phyloP scores from a whole-genome alignment of 305 asterid species.

The Fraxinus platypoda region DNA sequence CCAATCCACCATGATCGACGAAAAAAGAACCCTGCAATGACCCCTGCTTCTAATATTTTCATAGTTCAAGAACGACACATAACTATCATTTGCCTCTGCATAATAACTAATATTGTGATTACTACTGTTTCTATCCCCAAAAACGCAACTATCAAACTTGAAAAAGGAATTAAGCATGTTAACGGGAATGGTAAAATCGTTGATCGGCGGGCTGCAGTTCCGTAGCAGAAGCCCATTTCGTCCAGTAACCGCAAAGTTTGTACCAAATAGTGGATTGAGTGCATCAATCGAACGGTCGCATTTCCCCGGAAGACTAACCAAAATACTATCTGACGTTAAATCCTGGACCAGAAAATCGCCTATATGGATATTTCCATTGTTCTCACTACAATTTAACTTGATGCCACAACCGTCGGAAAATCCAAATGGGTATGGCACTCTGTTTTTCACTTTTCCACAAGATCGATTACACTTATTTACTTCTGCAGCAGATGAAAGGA shows the following conservation, averaged over 20 bases:
- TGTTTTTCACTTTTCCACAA: constrained; percentile 28
- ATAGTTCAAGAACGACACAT: constrained; percentile 34
- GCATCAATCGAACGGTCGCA: constrained; percentile 59
- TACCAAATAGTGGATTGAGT: constrained; percentile 29
- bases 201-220: constrained; percentile 38
- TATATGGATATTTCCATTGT: constrained; percentile 27
- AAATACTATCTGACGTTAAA: constrained; percentile 50
- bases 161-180: constrained; percentile 27
- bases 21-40: constrained; percentile 41
- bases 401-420: constrained; percentile 53
- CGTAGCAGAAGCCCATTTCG: constrained; percentile 62
- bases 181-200: constrained; percentile 50
- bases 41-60: constrained; percentile 25
- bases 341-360: constrained; percentile 44
- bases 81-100: constrained; percentile 34
- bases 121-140: not conserved
- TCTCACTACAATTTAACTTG: constrained; percentile 37
- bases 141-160: constrained; percentile 26
- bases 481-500: constrained; percentile 24
- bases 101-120: constrained; percentile 41
- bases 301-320: constrained; percentile 42
- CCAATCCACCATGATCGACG: constrained; percentile 58
- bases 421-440: constrained; percentile 70
- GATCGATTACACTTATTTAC: constrained; percentile 19
- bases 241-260: constrained; percentile 53